These are phyloP conservation scores for Athelia psychrophila DNA, from an alignment of 1,284 basidiomycete genomes.

Conservation along the genomic window DNA sequence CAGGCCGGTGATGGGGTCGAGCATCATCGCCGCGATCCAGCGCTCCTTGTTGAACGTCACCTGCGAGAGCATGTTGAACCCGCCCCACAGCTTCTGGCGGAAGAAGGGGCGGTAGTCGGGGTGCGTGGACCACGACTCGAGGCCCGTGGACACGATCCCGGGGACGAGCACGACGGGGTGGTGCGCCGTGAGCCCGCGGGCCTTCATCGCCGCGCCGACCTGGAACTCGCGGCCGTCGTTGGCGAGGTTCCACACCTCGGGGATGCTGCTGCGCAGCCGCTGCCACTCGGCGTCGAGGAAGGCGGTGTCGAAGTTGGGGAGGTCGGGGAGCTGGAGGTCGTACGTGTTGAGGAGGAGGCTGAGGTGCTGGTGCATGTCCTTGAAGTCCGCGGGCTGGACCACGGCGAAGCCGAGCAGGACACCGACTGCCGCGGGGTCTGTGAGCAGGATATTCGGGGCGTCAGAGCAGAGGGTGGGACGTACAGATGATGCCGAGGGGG, in stretches of 20 bases:
- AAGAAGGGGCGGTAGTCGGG: slow-evolving; percentile 81
- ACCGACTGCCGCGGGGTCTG: slow-evolving; percentile 48
- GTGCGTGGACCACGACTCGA: slow-evolving; percentile 85
- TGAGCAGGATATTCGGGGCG: slow-evolving; percentile 9
- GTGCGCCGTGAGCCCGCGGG: slow-evolving; percentile 65
- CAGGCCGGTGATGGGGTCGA: slow-evolving; percentile 90
- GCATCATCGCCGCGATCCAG: slow-evolving; percentile 89
- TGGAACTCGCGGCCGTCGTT: slow-evolving; percentile 83
- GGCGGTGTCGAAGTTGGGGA: slow-evolving; percentile 62
- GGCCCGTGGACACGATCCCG: slow-evolving; percentile 77
- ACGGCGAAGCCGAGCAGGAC: slow-evolving; percentile 57
- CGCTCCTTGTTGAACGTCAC: slow-evolving; percentile 82
- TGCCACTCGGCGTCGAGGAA: slow-evolving; percentile 68
- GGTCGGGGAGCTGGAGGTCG: slow-evolving; percentile 50
- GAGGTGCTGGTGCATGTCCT: slow-evolving; percentile 51
- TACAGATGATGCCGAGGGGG: slow-evolving; percentile 45
- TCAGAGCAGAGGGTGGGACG: slow-evolving; percentile 23
- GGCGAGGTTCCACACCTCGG: slow-evolving; percentile 79
- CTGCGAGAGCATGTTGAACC: slow-evolving; percentile 83
- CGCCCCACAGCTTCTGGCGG: slow-evolving; percentile 85
- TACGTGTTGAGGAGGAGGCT: slow-evolving; percentile 53
- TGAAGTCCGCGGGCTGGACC: slow-evolving; percentile 60
- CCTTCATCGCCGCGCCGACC: slow-evolving; percentile 72
- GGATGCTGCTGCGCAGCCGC: slow-evolving; percentile 58
- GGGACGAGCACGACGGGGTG: slow-evolving; percentile 83